phyloP scores from a whole-genome alignment of 139 green algal species.

The Protoeuglena noctilucae region DNA sequence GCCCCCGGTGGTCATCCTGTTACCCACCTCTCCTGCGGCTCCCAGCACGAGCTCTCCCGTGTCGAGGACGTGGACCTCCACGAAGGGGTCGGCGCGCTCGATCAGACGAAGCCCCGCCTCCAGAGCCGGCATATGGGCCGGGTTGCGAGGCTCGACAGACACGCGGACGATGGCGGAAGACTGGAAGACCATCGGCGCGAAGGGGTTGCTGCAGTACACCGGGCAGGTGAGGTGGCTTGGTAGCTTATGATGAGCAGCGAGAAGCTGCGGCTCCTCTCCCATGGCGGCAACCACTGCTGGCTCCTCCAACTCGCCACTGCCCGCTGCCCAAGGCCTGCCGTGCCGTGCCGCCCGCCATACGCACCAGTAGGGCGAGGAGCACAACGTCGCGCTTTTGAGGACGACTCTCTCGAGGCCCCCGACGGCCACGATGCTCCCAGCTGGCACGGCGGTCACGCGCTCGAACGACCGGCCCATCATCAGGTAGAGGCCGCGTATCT shows the following conservation, averaged over 20 bases:
- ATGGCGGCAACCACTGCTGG: too few species aligned
- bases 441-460: slow-evolving; percentile 45
- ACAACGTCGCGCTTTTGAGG: slow-evolving; percentile 84
- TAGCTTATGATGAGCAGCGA: too few species aligned
- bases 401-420: slow-evolving; percentile 59
- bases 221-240: too few species aligned
- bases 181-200: slow-evolving; percentile 86
- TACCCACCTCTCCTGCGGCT: slow-evolving; percentile 90
- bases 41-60: slow-evolving; percentile 76
- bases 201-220: too few species aligned
- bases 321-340: too few species aligned
- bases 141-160: slow-evolving; percentile 70
- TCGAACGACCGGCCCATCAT: slow-evolving; percentile 90
- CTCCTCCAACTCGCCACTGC: too few species aligned
- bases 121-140: slow-evolving; percentile 59
- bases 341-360: too few species aligned
- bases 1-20: too few species aligned
- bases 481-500: slow-evolving; percentile 57
- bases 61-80: slow-evolving; percentile 52
- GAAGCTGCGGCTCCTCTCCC: too few species aligned
- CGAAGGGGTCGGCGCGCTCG: slow-evolving; percentile 81
- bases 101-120: slow-evolving; percentile 71
- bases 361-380: slow-evolving; percentile 39
- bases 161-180: slow-evolving; percentile 61
- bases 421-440: slow-evolving; percentile 79